phyloP scores from a whole-genome alignment of 2,329 filamentous ascomycete species.

The Bretziella fagacearum region DNA sequence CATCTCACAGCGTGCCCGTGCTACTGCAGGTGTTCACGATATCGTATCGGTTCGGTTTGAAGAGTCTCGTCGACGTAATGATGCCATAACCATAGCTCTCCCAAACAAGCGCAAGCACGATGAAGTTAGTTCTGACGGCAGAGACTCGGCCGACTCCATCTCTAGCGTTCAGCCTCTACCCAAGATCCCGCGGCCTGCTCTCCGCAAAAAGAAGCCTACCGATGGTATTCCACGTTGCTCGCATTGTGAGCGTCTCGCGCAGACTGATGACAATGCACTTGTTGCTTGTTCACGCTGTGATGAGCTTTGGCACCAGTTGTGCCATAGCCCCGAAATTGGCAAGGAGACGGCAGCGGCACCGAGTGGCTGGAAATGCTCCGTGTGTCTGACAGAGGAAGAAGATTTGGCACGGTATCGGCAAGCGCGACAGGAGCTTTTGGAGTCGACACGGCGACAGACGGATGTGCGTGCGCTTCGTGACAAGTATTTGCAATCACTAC shows the following conservation, averaged over 20 bases:
- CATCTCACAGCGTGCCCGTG: background rate
- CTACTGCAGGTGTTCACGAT: background rate
- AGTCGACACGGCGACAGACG: conserved; percentile 15
- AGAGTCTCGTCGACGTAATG: conserved; percentile 8
- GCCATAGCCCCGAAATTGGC: conserved; percentile 17
- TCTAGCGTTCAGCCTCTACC: conserved; percentile 4
- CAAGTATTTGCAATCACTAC: conserved; percentile 21
- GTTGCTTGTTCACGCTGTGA: conserved; percentile 17
- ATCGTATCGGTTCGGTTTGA: conserved; percentile 11
- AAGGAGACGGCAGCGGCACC: conserved; percentile 8
- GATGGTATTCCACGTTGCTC: conserved; percentile 15
- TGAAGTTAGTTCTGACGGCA: background rate
- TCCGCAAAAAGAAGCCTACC: conserved; percentile 9
- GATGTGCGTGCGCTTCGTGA: conserved; percentile 22
- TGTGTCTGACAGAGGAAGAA: conserved; percentile 16
- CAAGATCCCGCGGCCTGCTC: conserved; percentile 7
- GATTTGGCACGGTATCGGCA: conserved; percentile 15
- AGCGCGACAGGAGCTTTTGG: conserved; percentile 14
- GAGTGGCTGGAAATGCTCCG: conserved; percentile 16
- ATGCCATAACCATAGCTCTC: conserved; percentile 7
- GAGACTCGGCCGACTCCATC: background rate
- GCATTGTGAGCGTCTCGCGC: conserved; percentile 17
- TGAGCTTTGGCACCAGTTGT: conserved; percentile 18
- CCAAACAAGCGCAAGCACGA: conserved; percentile 9
- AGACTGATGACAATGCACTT: conserved; percentile 16